Percentiles rank a stretch among this genome's conserved stretches.
Conservation (phyloP, 73 alveolate genomes). For the Breviolum minutum region DNA sequence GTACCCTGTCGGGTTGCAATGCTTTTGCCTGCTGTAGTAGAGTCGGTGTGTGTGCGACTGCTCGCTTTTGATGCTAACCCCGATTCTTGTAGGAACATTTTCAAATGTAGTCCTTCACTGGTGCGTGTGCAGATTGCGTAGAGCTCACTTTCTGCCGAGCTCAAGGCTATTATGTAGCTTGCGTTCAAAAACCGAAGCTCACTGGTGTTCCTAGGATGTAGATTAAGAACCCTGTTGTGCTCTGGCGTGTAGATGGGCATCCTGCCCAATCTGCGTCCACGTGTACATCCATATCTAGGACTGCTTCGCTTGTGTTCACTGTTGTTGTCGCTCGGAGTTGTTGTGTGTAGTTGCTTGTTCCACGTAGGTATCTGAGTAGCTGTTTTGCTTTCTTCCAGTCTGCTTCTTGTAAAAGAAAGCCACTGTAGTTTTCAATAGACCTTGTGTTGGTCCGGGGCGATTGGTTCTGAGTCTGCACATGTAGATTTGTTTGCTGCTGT, state of each 20-base stretch:
- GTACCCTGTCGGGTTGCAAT: not conserved
- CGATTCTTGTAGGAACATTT: no score
- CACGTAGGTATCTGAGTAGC: constrained; percentile 10
- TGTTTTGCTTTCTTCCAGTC: no score
- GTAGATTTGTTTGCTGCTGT: not conserved
- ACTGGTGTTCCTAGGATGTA: no score
- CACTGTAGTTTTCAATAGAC: constrained; percentile 32
- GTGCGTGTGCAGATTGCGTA: not conserved
- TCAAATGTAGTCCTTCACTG: not conserved
- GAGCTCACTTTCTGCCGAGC: no score
- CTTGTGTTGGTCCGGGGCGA: no score
- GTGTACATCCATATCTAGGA: no score
- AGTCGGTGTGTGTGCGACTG: not conserved
- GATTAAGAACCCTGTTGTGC: not conserved
- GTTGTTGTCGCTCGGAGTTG: not conserved
- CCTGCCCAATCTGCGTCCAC: no score
- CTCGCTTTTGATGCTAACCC: no score
- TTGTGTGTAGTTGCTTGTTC: not conserved
- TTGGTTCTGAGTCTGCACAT: not conserved
- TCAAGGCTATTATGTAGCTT: not conserved
- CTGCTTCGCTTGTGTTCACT: not conserved
- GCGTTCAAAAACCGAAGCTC: not conserved
- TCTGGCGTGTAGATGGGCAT: not conserved
- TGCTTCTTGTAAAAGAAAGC: not conserved
- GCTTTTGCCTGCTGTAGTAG: not conserved